Conservation (phyloP, 78 protist genomes). For the Salpingoeca rosetta region DNA sequence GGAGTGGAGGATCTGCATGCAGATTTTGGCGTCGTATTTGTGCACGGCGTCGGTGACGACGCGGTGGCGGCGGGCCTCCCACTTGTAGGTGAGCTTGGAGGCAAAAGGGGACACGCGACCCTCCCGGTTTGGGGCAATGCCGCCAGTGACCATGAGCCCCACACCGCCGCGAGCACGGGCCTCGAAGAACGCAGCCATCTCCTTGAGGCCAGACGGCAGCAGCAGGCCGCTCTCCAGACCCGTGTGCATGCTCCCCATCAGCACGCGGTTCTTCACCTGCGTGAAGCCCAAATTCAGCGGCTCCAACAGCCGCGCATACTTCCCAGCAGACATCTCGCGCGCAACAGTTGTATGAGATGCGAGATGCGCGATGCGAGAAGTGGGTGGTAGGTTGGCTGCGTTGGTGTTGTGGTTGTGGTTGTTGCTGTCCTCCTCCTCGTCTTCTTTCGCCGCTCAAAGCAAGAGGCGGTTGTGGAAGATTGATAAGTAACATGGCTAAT, state of each 20-base stretch:
- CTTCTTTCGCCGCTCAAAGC: too few species aligned
- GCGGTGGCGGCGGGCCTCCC: conserved; percentile 22
- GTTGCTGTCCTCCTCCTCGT: too few species aligned
- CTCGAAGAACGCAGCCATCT: not conserved
- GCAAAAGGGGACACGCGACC: conserved; percentile 45
- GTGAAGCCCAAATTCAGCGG: conserved; percentile 53
- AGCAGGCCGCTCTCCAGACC: conserved; percentile 18
- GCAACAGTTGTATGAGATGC: too few species aligned
- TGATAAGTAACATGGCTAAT: too few species aligned
- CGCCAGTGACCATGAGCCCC: conserved; percentile 2
- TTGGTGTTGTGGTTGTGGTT: too few species aligned
- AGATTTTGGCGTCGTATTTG: conserved; percentile 15
- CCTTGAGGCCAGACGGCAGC: not conserved
- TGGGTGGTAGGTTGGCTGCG: too few species aligned
- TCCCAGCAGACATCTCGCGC: not conserved
- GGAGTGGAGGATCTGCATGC: conserved; percentile 23
- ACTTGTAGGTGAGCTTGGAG: conserved; percentile 18
- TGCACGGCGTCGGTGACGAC: conserved; percentile 44
- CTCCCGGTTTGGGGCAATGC: conserved; percentile 31
- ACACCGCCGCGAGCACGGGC: not conserved
- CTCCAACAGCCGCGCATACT: conserved; percentile 16
- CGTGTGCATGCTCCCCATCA: conserved; percentile 66
- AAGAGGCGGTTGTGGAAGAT: too few species aligned
- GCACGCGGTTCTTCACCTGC: conserved; percentile 36
- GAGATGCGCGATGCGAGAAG: too few species aligned